A percentile compares a stretch with the other conserved stretches of the same genome.
These are phyloP conservation scores for Amaranthus cruentus DNA, from an alignment of 148 eudicot species.

Conservation along the genomic window DNA sequence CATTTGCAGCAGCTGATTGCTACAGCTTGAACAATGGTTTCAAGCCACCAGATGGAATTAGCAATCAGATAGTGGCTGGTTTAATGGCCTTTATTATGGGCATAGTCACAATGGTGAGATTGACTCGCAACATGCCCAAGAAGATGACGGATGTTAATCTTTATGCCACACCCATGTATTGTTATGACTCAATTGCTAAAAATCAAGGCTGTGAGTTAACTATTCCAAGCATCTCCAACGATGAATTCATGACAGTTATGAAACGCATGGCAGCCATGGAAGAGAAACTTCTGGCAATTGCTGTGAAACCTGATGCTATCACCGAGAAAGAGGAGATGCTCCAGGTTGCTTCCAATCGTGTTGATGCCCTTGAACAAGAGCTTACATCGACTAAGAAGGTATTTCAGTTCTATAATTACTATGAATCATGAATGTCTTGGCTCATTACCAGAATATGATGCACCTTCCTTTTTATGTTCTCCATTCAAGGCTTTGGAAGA, in stretches of 20 bases:
- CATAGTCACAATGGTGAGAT: constrained; percentile 44
- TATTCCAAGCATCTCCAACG: constrained; percentile 37
- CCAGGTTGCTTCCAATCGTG: constrained; percentile 38
- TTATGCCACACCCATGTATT: constrained; percentile 39
- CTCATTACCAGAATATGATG: background rate
- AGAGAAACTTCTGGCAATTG: constrained; percentile 41
- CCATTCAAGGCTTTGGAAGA: constrained; percentile 53
- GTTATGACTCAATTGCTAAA: constrained; percentile 28
- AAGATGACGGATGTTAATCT: constrained; percentile 34
- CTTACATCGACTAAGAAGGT: constrained; percentile 49
- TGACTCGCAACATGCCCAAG: constrained; percentile 42
- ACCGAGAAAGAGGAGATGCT: constrained; percentile 47
- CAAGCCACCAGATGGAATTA: constrained; percentile 40
- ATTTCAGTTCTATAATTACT: background rate
- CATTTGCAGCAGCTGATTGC: constrained; percentile 27
- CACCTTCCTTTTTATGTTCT: background rate
- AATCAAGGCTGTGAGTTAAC: constrained; percentile 23
- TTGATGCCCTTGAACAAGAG: constrained; percentile 44
- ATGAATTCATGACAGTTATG: constrained; percentile 44
- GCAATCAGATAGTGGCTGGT: constrained; percentile 46
- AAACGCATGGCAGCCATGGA: constrained; percentile 54
- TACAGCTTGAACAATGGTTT: constrained; percentile 21
- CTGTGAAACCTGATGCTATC: constrained; percentile 40
- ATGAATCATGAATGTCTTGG: background rate
- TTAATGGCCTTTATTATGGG: constrained; percentile 46